phyloP scores from a whole-genome alignment of 192 early-diverging fungal genomes.

The Mortierella hygrophila region DNA sequence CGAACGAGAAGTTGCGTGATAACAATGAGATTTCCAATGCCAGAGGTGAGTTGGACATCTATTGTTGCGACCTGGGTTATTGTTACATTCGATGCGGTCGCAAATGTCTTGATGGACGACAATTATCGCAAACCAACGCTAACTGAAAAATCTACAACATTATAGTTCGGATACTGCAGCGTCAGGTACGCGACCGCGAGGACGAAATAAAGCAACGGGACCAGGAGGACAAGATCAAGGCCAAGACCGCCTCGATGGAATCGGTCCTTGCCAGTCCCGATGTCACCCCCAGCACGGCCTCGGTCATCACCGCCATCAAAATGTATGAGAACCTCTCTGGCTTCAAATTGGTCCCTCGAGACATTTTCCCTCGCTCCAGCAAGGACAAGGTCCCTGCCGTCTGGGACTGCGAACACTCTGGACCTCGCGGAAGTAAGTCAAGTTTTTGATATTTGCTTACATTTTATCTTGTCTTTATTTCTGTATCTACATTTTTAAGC shows the following conservation, averaged over 20 bases:
- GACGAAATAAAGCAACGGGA: constrained; percentile 20
- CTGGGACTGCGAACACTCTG: constrained; percentile 48
- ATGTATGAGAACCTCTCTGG: constrained; percentile 37
- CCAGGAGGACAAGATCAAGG: constrained; percentile 26
- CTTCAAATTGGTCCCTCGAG: constrained; percentile 26
- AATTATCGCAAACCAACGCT: neutral
- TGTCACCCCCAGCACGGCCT: constrained; percentile 19
- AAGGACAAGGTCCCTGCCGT: constrained; percentile 9
- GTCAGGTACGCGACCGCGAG: constrained; percentile 34
- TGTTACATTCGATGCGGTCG: neutral
- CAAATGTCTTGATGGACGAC: neutral
- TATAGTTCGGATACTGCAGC: constrained; percentile 42
- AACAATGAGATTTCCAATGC: constrained; percentile 36
- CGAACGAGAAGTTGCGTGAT: constrained; percentile 35
- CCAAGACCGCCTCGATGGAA: constrained; percentile 25
- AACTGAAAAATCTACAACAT: neutral
- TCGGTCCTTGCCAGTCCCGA: constrained; percentile 33
- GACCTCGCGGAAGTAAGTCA: constrained; percentile 39
- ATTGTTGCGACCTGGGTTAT: neutral
- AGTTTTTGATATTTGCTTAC: neutral
- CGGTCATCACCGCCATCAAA: constrained; percentile 17
- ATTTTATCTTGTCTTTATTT: neutral
- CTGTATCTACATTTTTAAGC: neutral
- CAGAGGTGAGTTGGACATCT: constrained; percentile 13
- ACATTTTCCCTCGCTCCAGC: constrained; percentile 15